Percentiles rank a stretch among this genome's conserved stretches.
Conservation (phyloP, 2,329 filamentous ascomycete species). For the Arthrocladium fulminans region DNA sequence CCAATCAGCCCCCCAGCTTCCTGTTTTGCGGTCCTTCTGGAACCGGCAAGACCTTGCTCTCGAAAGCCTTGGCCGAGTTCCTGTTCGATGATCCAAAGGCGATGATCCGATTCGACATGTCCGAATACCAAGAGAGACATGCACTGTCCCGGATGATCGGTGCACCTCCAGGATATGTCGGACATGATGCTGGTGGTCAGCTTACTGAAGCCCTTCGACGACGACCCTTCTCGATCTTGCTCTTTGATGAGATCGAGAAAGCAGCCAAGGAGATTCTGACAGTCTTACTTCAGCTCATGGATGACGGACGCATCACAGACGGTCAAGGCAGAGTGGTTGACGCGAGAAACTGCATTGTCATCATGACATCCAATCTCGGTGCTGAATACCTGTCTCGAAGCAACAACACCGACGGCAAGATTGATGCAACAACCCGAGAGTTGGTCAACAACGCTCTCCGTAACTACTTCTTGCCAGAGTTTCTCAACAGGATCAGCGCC, state of each 20-base stretch:
- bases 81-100: constrained; percentile 93
- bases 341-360: constrained; percentile 95
- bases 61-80: constrained; percentile 95
- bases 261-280: constrained; percentile 95
- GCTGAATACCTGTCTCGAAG: constrained; percentile 85
- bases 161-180: constrained; percentile 91
- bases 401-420: constrained; percentile 67
- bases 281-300: constrained; percentile 97
- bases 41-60: constrained; percentile 94
- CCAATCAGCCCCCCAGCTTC: constrained; percentile 95
- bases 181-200: constrained; percentile 91
- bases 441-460: constrained; percentile 84
- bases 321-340: constrained; percentile 93
- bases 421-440: constrained; percentile 76
- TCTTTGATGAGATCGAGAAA: constrained; percentile 98
- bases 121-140: constrained; percentile 96
- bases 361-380: constrained; percentile 97
- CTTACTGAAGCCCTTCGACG: constrained; percentile 89
- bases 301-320: constrained; percentile 96
- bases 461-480: constrained; percentile 95
- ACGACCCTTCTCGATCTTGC: constrained; percentile 91
- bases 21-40: constrained; percentile 97
- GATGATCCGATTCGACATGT: constrained; percentile 99
- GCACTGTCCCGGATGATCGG: constrained; percentile 95
- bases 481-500: constrained; percentile 94